Conservation (phyloP, 2,329 filamentous ascomycete species). For the Lasiodiplodia sp. region DNA sequence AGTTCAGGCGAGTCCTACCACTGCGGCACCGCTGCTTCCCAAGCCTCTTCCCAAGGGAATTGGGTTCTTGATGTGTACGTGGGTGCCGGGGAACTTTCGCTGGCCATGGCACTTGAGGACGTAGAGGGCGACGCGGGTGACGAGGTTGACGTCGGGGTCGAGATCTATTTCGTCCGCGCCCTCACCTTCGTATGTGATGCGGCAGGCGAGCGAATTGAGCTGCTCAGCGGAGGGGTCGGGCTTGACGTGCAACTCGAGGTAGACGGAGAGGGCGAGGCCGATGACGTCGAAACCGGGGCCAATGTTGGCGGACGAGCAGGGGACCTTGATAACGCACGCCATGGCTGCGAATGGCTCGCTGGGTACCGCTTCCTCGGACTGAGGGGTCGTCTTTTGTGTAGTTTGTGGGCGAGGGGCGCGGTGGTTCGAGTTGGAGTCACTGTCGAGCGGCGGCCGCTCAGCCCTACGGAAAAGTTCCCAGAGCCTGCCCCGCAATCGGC, state of each 20-base stretch:
- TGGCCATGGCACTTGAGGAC: constrained; percentile 91
- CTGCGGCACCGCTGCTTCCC: constrained; percentile 93
- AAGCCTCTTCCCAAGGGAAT: constrained; percentile 92
- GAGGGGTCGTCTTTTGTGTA: neutral
- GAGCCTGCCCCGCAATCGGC: constrained; percentile 29
- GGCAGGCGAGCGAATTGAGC: constrained; percentile 77
- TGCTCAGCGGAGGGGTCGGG: constrained; percentile 64
- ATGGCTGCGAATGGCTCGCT: constrained; percentile 11
- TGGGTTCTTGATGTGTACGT: constrained; percentile 93
- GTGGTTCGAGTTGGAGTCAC: constrained; percentile 30
- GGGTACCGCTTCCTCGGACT: constrained; percentile 2
- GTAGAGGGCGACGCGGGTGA: constrained; percentile 93
- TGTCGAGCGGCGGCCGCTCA: neutral
- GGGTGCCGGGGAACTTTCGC: constrained; percentile 84
- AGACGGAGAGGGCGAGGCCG: constrained; percentile 90
- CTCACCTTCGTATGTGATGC: constrained; percentile 87
- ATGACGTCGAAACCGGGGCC: constrained; percentile 97
- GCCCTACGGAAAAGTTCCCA: constrained; percentile 29
- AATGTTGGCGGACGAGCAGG: constrained; percentile 97
- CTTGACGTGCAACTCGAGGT: constrained; percentile 86
- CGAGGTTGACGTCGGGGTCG: constrained; percentile 85
- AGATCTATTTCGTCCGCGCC: constrained; percentile 81
- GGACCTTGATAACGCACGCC: constrained; percentile 70
- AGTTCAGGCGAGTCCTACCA: constrained; percentile 55
- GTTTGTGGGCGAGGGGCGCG: constrained; percentile 19